Conservation (phyloP, 2,329 filamentous ascomycete species). For the Cladosporium sp. region DNA sequence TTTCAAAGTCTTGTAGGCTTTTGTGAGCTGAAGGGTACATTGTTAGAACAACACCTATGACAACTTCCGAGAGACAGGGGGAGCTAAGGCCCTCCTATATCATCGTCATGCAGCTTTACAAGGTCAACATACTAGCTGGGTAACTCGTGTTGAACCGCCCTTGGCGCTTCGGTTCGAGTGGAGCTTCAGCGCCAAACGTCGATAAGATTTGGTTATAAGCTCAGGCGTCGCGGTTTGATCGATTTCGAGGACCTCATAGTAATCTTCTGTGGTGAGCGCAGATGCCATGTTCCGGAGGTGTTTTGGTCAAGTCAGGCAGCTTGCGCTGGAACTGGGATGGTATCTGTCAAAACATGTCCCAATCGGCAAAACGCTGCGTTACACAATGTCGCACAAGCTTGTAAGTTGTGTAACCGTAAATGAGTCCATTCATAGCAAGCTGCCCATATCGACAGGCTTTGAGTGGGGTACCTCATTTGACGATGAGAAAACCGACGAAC, state of each 20-base stretch:
- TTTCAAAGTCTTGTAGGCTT: constrained; percentile 36
- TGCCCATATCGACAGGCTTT: no score
- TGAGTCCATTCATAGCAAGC: no score
- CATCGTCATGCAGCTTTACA: not conserved
- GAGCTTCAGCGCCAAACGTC: constrained; percentile 32
- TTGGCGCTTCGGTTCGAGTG: constrained; percentile 37
- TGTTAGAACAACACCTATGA: not conserved
- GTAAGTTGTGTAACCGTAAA: no score
- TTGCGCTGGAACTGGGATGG: no score
- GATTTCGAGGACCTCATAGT: constrained; percentile 15
- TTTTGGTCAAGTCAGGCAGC: no score
- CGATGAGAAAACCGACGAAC: no score
- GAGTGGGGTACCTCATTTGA: no score
- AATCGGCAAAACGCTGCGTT: no score
- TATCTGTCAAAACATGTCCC: no score
- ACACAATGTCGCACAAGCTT: no score
- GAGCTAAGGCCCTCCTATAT: not conserved
- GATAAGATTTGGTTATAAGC: constrained; percentile 31
- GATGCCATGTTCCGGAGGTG: no score
- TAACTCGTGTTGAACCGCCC: constrained; percentile 34
- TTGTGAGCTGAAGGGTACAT: constrained; percentile 25
- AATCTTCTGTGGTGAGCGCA: not conserved
- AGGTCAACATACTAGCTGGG: constrained; percentile 31
- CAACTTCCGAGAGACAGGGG: not conserved
- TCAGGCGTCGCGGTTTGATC: constrained; percentile 25